Percentiles rank a stretch among this genome's conserved stretches.
Evolutionary conservation across 257 asterid genomes (phyloP).

Genomic region (Salvia miltiorrhiza): DNA sequence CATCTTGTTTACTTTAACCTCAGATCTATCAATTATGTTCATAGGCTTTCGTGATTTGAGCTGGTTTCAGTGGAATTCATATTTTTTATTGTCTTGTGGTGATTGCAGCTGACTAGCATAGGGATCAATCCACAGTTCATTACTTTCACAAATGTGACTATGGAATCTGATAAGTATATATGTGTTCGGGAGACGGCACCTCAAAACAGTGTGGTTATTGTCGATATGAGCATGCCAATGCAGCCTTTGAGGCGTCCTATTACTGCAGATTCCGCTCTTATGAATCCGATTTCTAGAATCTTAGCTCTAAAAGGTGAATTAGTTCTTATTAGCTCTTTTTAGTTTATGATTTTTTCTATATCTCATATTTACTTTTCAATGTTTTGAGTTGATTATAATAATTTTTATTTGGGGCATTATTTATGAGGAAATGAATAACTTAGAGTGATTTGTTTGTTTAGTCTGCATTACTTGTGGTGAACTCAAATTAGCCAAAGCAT

Average conservation of each 20-base stretch:
- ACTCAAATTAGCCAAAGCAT: conserved; percentile 7
- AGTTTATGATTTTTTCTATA: background rate
- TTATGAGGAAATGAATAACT: background rate
- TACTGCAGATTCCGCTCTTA: conserved; percentile 98
- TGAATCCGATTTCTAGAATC: conserved; percentile 92
- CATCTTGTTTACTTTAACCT: background rate
- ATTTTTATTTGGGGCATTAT: background rate
- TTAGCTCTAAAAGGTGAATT: conserved; percentile 77
- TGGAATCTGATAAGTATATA: conserved; percentile 97
- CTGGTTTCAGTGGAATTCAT: conserved; percentile 25
- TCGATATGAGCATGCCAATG: conserved; percentile 94
- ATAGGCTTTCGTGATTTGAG: conserved; percentile 22
- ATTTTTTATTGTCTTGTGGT: conserved; percentile 32
- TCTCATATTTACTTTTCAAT: background rate
- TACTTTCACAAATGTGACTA: conserved; percentile 94
- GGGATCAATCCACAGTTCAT: conserved; percentile 97
- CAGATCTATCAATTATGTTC: conserved; percentile 30
- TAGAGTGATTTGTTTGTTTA: background rate
- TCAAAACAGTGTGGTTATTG: conserved; percentile 90
- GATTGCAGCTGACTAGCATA: conserved; percentile 86
- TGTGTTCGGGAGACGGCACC: conserved; percentile 99
- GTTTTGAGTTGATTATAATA: background rate
- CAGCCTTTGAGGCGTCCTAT: conserved; percentile 98
- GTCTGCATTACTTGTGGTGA: conserved; percentile 3
- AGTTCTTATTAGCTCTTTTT: background rate